Conservation (phyloP, 2,329 filamentous ascomycete species). For the Trichoderma sp. region DNA sequence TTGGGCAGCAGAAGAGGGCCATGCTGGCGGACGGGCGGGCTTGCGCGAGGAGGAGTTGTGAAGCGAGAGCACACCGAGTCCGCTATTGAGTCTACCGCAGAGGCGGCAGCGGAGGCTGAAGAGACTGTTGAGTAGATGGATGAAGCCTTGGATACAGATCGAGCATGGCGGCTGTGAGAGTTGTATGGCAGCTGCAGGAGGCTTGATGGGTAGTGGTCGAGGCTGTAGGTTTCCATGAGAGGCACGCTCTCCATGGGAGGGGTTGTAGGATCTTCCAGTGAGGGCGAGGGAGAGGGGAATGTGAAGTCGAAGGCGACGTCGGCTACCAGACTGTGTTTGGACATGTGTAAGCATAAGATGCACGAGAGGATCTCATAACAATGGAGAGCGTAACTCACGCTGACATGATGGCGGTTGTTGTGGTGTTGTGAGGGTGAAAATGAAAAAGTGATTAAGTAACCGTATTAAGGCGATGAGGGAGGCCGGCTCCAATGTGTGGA, state of each 20-base stretch:
- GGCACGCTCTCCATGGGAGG: constrained; percentile 29
- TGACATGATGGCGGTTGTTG: constrained; percentile 33
- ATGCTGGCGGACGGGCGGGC: constrained; percentile 74
- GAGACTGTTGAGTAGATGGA: constrained; percentile 60
- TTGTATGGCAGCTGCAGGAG: constrained; percentile 57
- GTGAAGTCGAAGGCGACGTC: constrained; percentile 63
- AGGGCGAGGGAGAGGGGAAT: constrained; percentile 44
- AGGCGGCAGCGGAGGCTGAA: constrained; percentile 34
- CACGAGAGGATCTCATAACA: neutral
- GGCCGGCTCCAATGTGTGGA: constrained; percentile 26
- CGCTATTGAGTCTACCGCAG: constrained; percentile 54
- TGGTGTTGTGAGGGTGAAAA: constrained; percentile 19
- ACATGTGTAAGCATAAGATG: constrained; percentile 29
- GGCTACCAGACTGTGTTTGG: constrained; percentile 57
- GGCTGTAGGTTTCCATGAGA: constrained; percentile 45
- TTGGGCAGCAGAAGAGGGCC: constrained; percentile 81
- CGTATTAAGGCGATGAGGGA: constrained; percentile 17
- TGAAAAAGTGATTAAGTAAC: neutral
- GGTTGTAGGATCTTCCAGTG: constrained; percentile 33
- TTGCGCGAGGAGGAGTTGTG: constrained; percentile 65
- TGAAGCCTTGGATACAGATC: constrained; percentile 65
- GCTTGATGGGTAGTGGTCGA: constrained; percentile 48
- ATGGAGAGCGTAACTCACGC: constrained; percentile 33
- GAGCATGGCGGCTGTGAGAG: constrained; percentile 52
- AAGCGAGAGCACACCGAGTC: constrained; percentile 69